Evolutionary conservation across 805 yeast genomes (phyloP), one percentile per base, ranked within the genome.

Genomic region (Nakazawaea anatomiae): DNA sequence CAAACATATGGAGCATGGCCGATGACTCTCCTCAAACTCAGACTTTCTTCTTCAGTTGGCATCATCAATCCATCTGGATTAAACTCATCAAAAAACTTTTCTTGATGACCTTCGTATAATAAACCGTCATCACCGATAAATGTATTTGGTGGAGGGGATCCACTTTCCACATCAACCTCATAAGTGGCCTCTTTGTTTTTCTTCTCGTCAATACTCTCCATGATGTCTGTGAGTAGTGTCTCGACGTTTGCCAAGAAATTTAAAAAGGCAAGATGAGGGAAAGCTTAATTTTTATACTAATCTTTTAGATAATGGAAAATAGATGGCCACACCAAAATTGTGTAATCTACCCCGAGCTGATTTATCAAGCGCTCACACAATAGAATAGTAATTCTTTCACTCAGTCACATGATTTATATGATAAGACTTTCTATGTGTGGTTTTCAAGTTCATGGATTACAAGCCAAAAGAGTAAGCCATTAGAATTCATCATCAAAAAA

Each of bases 1-100:
- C 76, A 65, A 32, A 72, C 69, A 51, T 67, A 68, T 11, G 81
- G 77, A 47, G 82, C 76, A 32, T 68, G 61, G 38, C 83, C 85
- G 18, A 72, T 60, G 9, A 71, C 58, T 52, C 69, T 65, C 51
- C 71, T 65, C 44, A 66, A 64, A 2, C 59, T 61, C 3, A 52
- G 44, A 38, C 60, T 63, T 51, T 73, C 75, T 44, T 60, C 66
- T 14, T 60, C 64, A 12, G 49, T 43, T 18, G 64, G 67, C 6
- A 52, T 32, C 10, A 50, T 47, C 34, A 62, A 51, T 28, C 69
- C 69, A 7, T 59, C 54, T 5, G 68, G 69, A 48, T 65, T 65
- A 35, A 50, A 58, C 28, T 64, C 67, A 47, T 65, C 68, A 2
- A 61, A 60, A 44, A 58, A 61, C 43, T 59, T 46, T 27, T 42